Base-by-base conservation (phyloP, 140 eudicot genomes). In the Stevia rebaudiana region DNA sequence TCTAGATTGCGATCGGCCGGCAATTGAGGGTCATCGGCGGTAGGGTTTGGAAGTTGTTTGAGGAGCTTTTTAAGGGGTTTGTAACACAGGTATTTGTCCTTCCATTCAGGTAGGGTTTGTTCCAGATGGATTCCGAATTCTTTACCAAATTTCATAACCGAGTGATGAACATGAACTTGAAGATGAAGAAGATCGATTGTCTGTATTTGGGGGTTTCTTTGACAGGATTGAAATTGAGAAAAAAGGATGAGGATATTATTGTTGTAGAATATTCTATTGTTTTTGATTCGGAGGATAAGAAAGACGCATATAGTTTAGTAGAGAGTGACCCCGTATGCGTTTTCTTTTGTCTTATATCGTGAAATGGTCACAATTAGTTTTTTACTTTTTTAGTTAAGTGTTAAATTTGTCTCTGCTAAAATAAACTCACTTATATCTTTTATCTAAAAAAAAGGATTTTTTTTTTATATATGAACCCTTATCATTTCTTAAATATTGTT, bases 91-190 rank as follows among this genome's bases (percentile, higher is more conserved):
- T 73, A 85, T 51, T 88, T 84, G 77, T 83, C 90, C 50, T 83
- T 82, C 96, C 96, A 88, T 70, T 88, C 90, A 12, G 96, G 96
- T 53, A 88, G 82, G 65, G 96, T 84, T 74, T 82, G 82, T 61
- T 85, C 94, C 42, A 88, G 64, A 77, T 88, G 94, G 54, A 68
- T 82, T 7, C 83, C 72, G 33, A 88, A 80, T 70, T 82, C 89
- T 76, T 81, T 88, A 54, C 94, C 94, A 11, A 88, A 88, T 80
- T 84, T 85, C 95, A 87, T 87, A 10, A 24, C 76, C 1, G 13
- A 28, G 47, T 8, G 22, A 33, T 7, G 9, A 58, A 46, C 68
- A 43, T 42, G 25, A 58, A 46, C 68, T 24, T 42, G 25, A 28
- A 42, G 52, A 40, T n/a, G 52, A 3, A 3, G 35, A 61, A 39